Conservation (phyloP, 2,329 filamentous ascomycete species). For the Diaporthe citri region DNA sequence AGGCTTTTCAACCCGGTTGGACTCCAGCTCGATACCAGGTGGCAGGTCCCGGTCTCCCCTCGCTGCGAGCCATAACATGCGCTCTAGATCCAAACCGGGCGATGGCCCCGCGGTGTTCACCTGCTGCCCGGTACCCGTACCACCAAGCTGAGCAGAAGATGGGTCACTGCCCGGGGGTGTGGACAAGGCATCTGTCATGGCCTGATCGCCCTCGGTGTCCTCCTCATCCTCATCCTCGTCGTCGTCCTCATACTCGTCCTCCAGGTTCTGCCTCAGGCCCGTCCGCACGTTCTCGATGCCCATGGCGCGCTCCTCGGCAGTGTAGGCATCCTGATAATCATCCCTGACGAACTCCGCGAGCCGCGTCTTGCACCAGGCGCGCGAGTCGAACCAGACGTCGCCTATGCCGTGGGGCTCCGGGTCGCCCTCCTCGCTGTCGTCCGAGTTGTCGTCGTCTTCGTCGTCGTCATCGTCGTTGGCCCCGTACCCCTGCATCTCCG, state of each 20-base stretch:
- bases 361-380: constrained; percentile 48
- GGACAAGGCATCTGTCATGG: constrained; percentile 41
- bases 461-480: constrained; percentile 44
- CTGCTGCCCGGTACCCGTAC: constrained; percentile 12
- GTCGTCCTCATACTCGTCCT: constrained; percentile 66
- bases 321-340: constrained; percentile 76
- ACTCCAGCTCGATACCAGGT: constrained; percentile 27
- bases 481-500: constrained; percentile 57
- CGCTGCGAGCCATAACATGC: constrained; percentile 30
- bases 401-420: constrained; percentile 52
- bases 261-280: constrained; percentile 70
- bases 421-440: constrained; percentile 55
- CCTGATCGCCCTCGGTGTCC: constrained; percentile 60
- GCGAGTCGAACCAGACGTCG: constrained; percentile 53
- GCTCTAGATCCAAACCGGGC: constrained; percentile 25
- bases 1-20: constrained; percentile 14
- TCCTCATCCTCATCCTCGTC: constrained; percentile 67
- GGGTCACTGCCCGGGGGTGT: constrained; percentile 3
- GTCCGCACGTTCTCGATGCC: constrained; percentile 80
- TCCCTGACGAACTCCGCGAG: constrained; percentile 54
- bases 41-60: constrained; percentile 31
- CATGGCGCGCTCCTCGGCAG: constrained; percentile 74
- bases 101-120: not conserved
- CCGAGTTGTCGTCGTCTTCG: constrained; percentile 45
- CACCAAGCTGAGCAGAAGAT: constrained; percentile 27